phyloP scores from a whole-genome alignment of 129 eudicot genomes.

The Flaveria sonorensis region DNA sequence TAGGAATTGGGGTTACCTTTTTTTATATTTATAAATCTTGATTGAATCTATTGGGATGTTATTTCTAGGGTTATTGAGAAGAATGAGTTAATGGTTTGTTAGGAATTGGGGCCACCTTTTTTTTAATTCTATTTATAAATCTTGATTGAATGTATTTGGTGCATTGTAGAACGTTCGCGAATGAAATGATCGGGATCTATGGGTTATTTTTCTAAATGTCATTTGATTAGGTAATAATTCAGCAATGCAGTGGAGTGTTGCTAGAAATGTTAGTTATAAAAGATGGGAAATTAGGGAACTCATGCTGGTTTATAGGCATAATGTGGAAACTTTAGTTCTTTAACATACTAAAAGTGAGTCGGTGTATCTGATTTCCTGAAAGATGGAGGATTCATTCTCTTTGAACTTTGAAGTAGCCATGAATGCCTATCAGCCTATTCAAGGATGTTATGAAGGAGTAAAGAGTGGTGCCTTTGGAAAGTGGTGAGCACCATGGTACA shows the following conservation, averaged over 20 bases:
- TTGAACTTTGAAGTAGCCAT: too few species aligned
- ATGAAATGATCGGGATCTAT: neutral
- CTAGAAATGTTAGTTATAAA: neutral
- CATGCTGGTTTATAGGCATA: neutral
- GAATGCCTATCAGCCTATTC: too few species aligned
- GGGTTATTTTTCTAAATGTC: neutral
- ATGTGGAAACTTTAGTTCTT: neutral
- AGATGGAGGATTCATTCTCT: neutral
- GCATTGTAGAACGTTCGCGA: neutral
- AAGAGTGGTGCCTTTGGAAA: too few species aligned
- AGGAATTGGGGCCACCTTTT: neutral
- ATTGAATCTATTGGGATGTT: constrained; percentile 15
- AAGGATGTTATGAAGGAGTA: neutral
- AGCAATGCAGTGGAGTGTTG: neutral
- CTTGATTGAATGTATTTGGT: constrained; percentile 18
- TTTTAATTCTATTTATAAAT: too few species aligned
- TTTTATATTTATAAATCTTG: neutral
- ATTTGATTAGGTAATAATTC: neutral
- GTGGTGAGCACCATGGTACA: too few species aligned
- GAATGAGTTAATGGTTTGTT: constrained; percentile 4
- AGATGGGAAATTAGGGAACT: neutral
- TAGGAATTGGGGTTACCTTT: neutral
- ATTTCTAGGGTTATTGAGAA: constrained; percentile 17
- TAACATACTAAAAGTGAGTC: neutral
- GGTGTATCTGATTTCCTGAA: neutral